A percentile compares a stretch with the other conserved stretches of the same genome.
Evolutionary conservation across 2,329 filamentous ascomycete species (phyloP).

Genomic region (Penicillium sp.): DNA sequence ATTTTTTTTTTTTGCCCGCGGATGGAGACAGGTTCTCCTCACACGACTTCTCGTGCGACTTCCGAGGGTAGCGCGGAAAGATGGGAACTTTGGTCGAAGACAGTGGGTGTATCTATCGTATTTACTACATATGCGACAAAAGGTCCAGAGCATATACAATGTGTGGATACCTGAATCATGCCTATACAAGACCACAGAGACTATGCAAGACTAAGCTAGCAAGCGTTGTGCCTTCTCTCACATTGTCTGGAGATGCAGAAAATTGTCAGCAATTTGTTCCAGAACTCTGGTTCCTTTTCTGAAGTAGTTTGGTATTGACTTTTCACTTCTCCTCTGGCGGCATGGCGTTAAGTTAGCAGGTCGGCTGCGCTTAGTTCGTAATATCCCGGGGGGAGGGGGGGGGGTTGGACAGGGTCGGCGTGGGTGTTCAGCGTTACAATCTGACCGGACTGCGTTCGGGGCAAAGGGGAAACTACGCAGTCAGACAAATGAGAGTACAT

Average conservation of each 20-base stretch:
- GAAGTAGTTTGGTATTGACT: slow-evolving; percentile 2
- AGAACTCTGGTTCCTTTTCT: neutral
- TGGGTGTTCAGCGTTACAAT: slow-evolving; percentile 21
- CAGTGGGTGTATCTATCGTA: neutral
- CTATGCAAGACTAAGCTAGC: neutral
- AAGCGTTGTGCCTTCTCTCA: neutral
- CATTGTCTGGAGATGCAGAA: neutral
- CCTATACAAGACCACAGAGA: neutral
- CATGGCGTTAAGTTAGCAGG: slow-evolving; percentile 6
- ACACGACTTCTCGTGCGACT: slow-evolving; percentile 4
- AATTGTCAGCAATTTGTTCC: neutral
- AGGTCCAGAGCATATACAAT: neutral
- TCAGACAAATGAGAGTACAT: neutral
- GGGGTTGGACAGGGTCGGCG: slow-evolving; percentile 3
- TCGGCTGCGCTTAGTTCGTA: slow-evolving; percentile 18
- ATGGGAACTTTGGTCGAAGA: neutral
- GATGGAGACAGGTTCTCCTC: slow-evolving; percentile 16
- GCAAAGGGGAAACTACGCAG: neutral
- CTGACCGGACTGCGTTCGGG: slow-evolving; percentile 11
- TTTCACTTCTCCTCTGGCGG: neutral
- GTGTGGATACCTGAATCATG: no score
- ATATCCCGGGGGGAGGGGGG: slow-evolving; percentile 1
- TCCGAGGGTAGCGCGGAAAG: slow-evolving; percentile 3
- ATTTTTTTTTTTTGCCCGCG: slow-evolving; percentile 14
- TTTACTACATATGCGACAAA: neutral